phyloP scores from a whole-genome alignment of 1,284 basidiomycete species.

The Cutaneotrichosporon daszewskae region DNA sequence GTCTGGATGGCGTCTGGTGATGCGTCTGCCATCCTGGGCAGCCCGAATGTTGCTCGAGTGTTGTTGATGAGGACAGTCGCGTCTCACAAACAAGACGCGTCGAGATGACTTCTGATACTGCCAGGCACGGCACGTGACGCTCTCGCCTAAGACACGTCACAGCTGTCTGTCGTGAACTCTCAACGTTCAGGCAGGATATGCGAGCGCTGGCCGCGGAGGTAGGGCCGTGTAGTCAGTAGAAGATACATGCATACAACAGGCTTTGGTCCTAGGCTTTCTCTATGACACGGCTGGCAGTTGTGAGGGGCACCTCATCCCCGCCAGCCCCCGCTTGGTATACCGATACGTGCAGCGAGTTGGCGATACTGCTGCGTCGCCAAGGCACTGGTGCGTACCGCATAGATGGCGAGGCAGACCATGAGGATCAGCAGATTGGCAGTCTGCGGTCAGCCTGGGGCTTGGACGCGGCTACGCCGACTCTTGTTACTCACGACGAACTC shows the following conservation, averaged over 20 bases:
- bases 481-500: constrained; percentile 66
- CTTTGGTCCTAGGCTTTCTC: not conserved
- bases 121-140: too few species aligned
- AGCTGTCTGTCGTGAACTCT: too few species aligned
- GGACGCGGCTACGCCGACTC: not conserved
- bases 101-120: constrained; percentile 6
- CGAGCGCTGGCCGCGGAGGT: too few species aligned
- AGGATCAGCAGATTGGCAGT: constrained; percentile 66
- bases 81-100: constrained; percentile 8
- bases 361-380: constrained; percentile 67
- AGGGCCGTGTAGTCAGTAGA: too few species aligned
- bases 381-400: constrained; percentile 62
- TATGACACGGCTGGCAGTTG: too few species aligned
- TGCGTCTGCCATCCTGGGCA: constrained; percentile 29
- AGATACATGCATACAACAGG: constrained; percentile 23
- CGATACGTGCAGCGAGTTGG: constrained; percentile 73
- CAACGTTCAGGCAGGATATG: too few species aligned
- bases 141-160: too few species aligned
- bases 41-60: not conserved
- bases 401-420: constrained; percentile 58
- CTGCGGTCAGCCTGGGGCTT: constrained; percentile 19
- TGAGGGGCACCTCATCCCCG: not conserved
- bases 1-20: constrained; percentile 26
- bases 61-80: constrained; percentile 8
- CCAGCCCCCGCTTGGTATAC: constrained; percentile 33